A percentile compares a stretch with the other conserved stretches of the same genome.
Conservation (phyloP, 2,329 filamentous ascomycete genomes). For the Botrytis paeoniae region DNA sequence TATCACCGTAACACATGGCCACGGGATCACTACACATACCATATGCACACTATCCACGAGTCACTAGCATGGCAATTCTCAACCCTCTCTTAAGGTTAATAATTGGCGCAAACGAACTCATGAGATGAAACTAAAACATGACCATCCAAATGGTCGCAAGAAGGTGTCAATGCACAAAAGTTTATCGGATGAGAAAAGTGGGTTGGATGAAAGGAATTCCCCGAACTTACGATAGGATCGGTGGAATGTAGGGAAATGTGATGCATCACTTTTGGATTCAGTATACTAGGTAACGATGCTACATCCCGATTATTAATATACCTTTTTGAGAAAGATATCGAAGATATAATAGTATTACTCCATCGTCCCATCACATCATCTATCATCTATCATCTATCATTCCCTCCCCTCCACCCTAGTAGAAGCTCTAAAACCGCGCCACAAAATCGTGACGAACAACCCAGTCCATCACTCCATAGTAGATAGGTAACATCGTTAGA, state of each 20-base stretch:
- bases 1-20: conserved; percentile 3
- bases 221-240: background rate
- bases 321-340: background rate
- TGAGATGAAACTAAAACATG: conserved; percentile 9
- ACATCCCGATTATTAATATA: background rate
- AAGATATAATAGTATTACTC: background rate
- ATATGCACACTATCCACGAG: background rate
- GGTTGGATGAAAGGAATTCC: background rate
- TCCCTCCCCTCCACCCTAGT: no score
- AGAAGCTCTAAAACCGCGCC: background rate
- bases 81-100: background rate
- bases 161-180: background rate
- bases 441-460: background rate
- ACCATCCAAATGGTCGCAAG: background rate
- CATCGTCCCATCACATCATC: background rate
- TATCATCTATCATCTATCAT: no score
- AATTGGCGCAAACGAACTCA: background rate
- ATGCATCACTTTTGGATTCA: background rate
- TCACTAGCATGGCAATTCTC: conserved; percentile 1
- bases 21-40: conserved; percentile 9
- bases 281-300: background rate
- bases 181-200: background rate
- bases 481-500: background rate
- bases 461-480: background rate
- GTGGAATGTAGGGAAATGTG: background rate